These are phyloP conservation scores for Entomortierella parvispora DNA, from an alignment of 192 early-diverging fungal genomes.

Conservation along the genomic window DNA sequence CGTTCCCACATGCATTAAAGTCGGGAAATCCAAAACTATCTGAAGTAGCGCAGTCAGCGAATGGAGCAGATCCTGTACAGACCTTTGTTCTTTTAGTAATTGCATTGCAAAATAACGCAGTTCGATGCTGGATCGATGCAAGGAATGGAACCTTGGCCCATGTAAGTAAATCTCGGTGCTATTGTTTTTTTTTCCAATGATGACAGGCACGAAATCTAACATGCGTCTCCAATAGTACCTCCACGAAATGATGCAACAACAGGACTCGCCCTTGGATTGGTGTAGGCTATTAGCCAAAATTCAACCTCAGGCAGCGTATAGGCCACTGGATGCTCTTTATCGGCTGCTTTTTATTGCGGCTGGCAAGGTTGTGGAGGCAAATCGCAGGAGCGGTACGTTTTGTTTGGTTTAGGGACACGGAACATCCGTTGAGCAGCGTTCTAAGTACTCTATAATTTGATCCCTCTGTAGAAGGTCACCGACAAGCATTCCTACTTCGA, in stretches of 20 bases:
- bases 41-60: neutral
- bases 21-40: too few species aligned
- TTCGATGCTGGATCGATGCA: constrained; percentile 58
- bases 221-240: constrained; percentile 30
- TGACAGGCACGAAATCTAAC: neutral
- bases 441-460: neutral
- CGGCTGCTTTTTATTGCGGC: constrained; percentile 50
- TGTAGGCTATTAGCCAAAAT: constrained; percentile 31
- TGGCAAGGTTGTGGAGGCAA: constrained; percentile 18
- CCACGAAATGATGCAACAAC: constrained; percentile 47
- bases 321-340: constrained; percentile 56
- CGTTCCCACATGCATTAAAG: constrained; percentile 11
- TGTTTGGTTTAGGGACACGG: neutral
- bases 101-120: constrained; percentile 53
- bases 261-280: constrained; percentile 56
- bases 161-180: constrained; percentile 25
- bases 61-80: constrained; percentile 11
- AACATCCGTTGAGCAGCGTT: too few species aligned
- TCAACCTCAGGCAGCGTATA: constrained; percentile 29
- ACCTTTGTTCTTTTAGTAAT: constrained; percentile 47
- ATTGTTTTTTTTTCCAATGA: neutral
- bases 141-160: constrained; percentile 50
- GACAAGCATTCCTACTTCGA: constrained; percentile 21
- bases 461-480: constrained; percentile 16
- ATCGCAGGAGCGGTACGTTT: constrained; percentile 19